phyloP scores from a whole-genome alignment of 2,329 filamentous ascomycete species.

The Colletotrichum shisoi region DNA sequence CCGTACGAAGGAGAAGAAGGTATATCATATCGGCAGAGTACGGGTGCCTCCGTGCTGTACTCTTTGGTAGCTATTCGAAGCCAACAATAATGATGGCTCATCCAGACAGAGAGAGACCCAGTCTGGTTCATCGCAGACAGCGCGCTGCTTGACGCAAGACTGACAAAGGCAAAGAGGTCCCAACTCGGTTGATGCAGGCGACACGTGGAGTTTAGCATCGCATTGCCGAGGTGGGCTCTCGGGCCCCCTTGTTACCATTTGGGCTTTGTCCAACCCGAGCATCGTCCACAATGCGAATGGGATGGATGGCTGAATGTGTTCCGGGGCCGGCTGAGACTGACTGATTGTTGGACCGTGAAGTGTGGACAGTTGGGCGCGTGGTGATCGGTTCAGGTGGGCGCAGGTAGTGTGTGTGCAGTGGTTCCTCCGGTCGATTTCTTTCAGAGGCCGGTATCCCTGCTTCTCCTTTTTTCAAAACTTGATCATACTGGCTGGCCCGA shows the following conservation, averaged over 20 bases:
- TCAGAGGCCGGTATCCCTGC: background rate
- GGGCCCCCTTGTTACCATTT: background rate
- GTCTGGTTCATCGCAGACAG: background rate
- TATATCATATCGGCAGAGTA: too few relatives aligned
- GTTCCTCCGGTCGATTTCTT: constrained; percentile 8
- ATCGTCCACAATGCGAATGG: constrained; percentile 1
- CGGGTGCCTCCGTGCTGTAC: too few relatives aligned
- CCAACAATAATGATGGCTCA: background rate
- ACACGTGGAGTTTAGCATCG: constrained; percentile 23
- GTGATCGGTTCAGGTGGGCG: constrained; percentile 14
- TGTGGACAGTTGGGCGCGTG: background rate
- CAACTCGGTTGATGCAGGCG: constrained; percentile 22
- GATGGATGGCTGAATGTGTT: constrained; percentile 2
- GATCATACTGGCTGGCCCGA: constrained; percentile 10
- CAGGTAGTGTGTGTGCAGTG: too few relatives aligned
- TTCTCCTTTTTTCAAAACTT: constrained; percentile 1
- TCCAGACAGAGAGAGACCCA: background rate
- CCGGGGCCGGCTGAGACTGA: background rate
- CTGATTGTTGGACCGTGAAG: too few relatives aligned
- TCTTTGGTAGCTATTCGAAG: background rate
- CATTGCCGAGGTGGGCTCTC: constrained; percentile 7
- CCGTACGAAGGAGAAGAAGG: background rate
- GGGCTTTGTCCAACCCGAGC: background rate
- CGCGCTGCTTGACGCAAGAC: background rate
- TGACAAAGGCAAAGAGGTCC: constrained; percentile 7